Base-by-base conservation (phyloP, 2,329 filamentous ascomycete species). In the Exophiala phaeomuriformis region DNA sequence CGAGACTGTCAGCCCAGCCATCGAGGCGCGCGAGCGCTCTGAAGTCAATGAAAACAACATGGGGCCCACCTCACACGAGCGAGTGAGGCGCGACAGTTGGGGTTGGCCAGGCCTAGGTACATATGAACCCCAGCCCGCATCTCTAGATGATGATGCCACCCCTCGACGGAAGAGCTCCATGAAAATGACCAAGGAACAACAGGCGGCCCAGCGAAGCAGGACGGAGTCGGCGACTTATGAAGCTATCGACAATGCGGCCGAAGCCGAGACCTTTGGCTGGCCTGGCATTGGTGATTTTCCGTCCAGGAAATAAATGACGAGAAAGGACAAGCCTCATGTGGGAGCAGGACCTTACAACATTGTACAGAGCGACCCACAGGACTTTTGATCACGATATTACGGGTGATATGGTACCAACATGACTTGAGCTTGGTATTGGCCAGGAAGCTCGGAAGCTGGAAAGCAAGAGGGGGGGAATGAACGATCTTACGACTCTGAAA, bases 11-110 rank as follows among this genome's bases (percentile, higher is more conserved):
- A 59, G 54, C 41, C 57, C 57, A 6, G 47, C 57, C 1, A n/a
- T 59, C n/a, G 47, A 59, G 46, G 57, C 57, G 7, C 48, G 45
- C n/a, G 45, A 48, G 40, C 46, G 40, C 9, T 55, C 43, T 4
- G 47, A 57, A 19, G 41, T 52, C 44, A 57, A 59, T 37, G 57
- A 59, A 47, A 59, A 59, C 43, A 55, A 54, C 40, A 59, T 59
- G 57, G 57, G 57, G 8, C 44, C 40, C 39, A 39, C 50, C 27
- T 59, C 57, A n/a, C 54, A 59, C 29, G 39, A 41, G 9, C 35
- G 50, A 47, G n/a, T 9, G 28, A 30, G 41, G n/a, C 30, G 30
- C 27, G 36, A 52, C 39, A 49, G 35, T 30, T 59, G 57, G 57
- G 54, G 57, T 10, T 59, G 52, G 52, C 47, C 52, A 3, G 52